phyloP scores from a whole-genome alignment of 164 flowering plant genomes.

The Annona cherimola region DNA sequence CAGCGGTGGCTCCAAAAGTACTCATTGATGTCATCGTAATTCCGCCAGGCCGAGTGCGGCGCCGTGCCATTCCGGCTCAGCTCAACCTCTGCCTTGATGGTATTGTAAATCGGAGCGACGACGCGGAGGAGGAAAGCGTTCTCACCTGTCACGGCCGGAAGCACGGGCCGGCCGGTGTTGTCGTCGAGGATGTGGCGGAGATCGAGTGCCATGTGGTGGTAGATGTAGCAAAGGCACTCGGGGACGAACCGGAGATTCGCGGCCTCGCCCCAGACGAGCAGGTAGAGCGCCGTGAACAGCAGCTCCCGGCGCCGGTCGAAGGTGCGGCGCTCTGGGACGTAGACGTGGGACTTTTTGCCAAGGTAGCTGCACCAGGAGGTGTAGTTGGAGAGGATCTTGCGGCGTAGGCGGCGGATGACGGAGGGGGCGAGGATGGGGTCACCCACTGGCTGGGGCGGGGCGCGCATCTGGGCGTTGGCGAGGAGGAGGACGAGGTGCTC shows the following conservation, averaged over 20 bases:
- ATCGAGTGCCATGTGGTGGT: conserved; percentile 75
- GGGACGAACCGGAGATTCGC: conserved; percentile 78
- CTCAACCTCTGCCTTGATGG: conserved; percentile 44
- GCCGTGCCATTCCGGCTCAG: conserved; percentile 68
- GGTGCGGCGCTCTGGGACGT: conserved; percentile 20
- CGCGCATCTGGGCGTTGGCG: conserved; percentile 90
- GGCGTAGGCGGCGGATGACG: conserved; percentile 57
- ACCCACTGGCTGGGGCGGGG: conserved; percentile 43
- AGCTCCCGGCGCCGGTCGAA: conserved; percentile 42
- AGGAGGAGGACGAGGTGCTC: conserved; percentile 90
- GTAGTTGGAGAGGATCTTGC: conserved; percentile 61
- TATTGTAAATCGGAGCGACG: conserved; percentile 13
- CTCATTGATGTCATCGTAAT: conserved; percentile 94
- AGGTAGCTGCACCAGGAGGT: conserved; percentile 75
- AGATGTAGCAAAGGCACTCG: conserved; percentile 80
- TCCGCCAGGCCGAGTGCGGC: conserved; percentile 93
- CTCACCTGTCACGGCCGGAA: conserved; percentile 7
- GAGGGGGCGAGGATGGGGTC: conserved; percentile 43
- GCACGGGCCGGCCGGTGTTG: conserved; percentile 27
- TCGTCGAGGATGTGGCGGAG: conserved; percentile 59
- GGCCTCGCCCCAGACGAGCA: conserved; percentile 89
- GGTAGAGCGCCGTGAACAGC: conserved; percentile 51
- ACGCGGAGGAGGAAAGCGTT: conserved; percentile 12
- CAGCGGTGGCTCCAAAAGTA: conserved; percentile 82
- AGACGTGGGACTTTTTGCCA: conserved; percentile 36